Evolutionary conservation across 1,139 yeast genomes (phyloP).

Genomic region (Diutina catenulata): DNA sequence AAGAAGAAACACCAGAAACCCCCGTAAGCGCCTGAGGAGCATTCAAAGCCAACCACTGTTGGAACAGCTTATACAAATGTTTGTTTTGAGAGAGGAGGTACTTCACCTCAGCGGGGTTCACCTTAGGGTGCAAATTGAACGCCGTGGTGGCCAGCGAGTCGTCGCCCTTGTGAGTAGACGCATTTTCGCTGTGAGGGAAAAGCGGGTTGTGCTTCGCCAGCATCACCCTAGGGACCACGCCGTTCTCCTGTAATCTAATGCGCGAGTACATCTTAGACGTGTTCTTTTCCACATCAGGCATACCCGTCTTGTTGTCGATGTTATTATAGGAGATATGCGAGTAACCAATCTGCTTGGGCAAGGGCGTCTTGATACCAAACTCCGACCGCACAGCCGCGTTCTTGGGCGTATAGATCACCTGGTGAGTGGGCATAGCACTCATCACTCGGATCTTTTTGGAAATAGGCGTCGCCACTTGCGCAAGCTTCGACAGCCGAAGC

Average conservation of each 20-base stretch:
- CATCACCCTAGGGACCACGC: conserved; percentile 23
- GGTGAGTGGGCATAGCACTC: conserved; percentile 29
- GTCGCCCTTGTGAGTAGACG: not conserved
- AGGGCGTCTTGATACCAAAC: conserved; percentile 32
- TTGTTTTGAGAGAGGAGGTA: not conserved
- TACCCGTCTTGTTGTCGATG: conserved; percentile 29
- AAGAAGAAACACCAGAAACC: too few species aligned
- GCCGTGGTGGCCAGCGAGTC: not conserved
- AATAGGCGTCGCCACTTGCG: conserved; percentile 37
- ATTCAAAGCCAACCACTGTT: not conserved
- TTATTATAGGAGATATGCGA: conserved; percentile 34
- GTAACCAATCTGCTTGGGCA: conserved; percentile 32
- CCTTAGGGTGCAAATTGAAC: not conserved
- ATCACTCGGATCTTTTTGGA: conserved; percentile 21
- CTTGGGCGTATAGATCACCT: conserved; percentile 32
- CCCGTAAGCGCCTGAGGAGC: not conserved
- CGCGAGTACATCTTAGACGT: conserved; percentile 29
- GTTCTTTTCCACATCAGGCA: conserved; percentile 39
- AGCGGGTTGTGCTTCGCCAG: conserved; percentile 21
- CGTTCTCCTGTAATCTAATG: conserved; percentile 32
- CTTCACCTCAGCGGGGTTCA: not conserved
- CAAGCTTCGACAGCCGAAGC: conserved; percentile 20
- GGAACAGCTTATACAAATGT: not conserved
- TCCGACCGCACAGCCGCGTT: conserved; percentile 31
- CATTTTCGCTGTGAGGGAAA: conserved; percentile 10